A percentile compares a stretch with the other conserved stretches of the same genome.
Conservation (phyloP, 2,329 filamentous ascomycete genomes). For the Talaromyces funiculosus region DNA sequence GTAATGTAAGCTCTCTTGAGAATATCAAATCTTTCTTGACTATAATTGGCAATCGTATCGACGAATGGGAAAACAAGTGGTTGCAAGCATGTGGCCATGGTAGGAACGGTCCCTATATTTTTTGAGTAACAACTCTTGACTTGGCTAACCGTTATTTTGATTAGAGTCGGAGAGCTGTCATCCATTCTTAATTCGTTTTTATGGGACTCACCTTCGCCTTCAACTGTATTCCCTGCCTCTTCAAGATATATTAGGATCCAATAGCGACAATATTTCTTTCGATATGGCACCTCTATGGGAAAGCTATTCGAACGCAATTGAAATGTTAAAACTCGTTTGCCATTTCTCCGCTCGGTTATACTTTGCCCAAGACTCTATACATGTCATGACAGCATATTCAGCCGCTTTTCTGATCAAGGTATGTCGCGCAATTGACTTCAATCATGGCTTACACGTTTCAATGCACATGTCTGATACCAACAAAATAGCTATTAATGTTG, state of each 20-base stretch:
- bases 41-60: constrained; percentile 9
- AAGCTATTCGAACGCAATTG: constrained; percentile 22
- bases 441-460: background rate
- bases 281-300: constrained; percentile 20
- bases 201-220: constrained; percentile 34
- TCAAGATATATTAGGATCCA: constrained; percentile 25
- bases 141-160: background rate
- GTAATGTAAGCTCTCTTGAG: background rate
- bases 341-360: constrained; percentile 28
- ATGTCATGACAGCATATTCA: constrained; percentile 40
- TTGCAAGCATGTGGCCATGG: background rate
- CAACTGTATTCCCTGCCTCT: constrained; percentile 34
- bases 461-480: background rate
- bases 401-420: constrained; percentile 35
- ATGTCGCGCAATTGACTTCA: background rate
- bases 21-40: constrained; percentile 1
- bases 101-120: background rate
- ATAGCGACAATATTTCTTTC: constrained; percentile 17
- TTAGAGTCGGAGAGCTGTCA: constrained; percentile 26
- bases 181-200: constrained; percentile 34
- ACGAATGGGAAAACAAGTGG: constrained; percentile 13
- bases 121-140: background rate
- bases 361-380: constrained; percentile 38
- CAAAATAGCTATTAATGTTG: constrained; percentile 2
- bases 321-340: constrained; percentile 29